phyloP scores from a whole-genome alignment of 495 filamentous ascomycete genomes.

The Venustampulla echinocandica region DNA sequence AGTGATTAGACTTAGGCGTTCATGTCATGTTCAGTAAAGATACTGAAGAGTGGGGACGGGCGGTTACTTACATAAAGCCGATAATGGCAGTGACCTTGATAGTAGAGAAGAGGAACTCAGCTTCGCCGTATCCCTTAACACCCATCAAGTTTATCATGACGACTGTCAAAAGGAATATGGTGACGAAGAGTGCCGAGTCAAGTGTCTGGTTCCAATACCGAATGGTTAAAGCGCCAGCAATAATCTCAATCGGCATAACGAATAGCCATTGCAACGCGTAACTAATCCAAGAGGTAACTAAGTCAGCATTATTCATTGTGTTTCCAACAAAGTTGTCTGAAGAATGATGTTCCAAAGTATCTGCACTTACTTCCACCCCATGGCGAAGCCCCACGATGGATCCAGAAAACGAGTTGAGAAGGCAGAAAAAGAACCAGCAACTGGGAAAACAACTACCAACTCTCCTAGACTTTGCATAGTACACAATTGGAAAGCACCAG shows the following conservation, averaged over 20 bases:
- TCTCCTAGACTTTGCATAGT: no score
- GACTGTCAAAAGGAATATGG: constrained; percentile 44
- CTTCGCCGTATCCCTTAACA: constrained; percentile 64
- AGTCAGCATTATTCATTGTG: no score
- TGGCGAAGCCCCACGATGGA: constrained; percentile 78
- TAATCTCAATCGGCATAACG: constrained; percentile 47
- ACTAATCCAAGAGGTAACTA: neutral
- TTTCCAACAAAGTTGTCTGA: neutral
- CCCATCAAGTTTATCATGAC: constrained; percentile 64
- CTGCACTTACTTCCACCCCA: constrained; percentile 64
- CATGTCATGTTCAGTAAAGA: no score
- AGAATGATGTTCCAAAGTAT: no score
- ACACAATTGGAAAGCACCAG: no score
- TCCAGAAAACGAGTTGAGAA: constrained; percentile 76
- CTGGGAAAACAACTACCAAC: constrained; percentile 31
- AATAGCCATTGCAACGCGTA: constrained; percentile 59
- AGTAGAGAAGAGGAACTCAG: constrained; percentile 39
- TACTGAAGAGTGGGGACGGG: constrained; percentile 42
- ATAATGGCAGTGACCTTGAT: constrained; percentile 37
- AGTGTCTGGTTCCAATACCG: constrained; percentile 40
- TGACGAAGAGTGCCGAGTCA: constrained; percentile 53
- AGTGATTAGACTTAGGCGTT: neutral
- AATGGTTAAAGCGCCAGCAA: constrained; percentile 46
- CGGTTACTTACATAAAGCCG: constrained; percentile 46
- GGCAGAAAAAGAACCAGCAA: constrained; percentile 48